Evolutionary conservation across 768 basidiomycete species (phyloP), one percentile per base, ranked within the genome.

Genomic region (Phallus indusiatus): DNA sequence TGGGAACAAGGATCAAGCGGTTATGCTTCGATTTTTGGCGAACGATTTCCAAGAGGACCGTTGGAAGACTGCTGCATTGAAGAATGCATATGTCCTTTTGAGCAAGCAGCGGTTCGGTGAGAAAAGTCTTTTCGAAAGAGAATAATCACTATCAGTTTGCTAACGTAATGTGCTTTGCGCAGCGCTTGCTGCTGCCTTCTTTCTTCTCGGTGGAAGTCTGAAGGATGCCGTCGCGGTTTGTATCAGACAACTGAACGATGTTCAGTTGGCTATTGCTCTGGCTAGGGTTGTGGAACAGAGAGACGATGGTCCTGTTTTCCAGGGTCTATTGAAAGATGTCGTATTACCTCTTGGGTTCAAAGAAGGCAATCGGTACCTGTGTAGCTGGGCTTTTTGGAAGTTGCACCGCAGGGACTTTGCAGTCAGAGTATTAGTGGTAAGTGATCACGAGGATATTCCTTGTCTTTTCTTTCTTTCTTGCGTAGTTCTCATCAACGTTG

Each of bases 161-260:
- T 28, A 47, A 68, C 24, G 53, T 63, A 55, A 24, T 22, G 33
- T 7, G 28, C 7, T 21, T 17, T 58, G 8, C 18, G 12, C 67
- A 97, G 96, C 93, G 68, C 98, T 97, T 67, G 94, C 96, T n/a
- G 94, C 94, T 0, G 94, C 94, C 1, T 99, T 99, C 74, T 99
- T 99, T 75, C 77, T 99, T 47, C 81, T 99, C 0, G 95, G 92
- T 8, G 86, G 85, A 21, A 84, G 85, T 47, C 72, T 95, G 36
- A 90, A 88, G 70, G 96, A 98, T 64, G 94, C 95, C 1, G 88
- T 94, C 34, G 88, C 83, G 63, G 88, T 99, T 18, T 94, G 93
- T 69, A 68, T 96, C 24, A 88, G 82, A 64, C 90, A 98, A 56
- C 74, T 99, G 20, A 75, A 81, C 22, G 96, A 99, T 70, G 88